Conservation (phyloP, 2,329 filamentous ascomycete species). For the Gyromitra esculenta region DNA sequence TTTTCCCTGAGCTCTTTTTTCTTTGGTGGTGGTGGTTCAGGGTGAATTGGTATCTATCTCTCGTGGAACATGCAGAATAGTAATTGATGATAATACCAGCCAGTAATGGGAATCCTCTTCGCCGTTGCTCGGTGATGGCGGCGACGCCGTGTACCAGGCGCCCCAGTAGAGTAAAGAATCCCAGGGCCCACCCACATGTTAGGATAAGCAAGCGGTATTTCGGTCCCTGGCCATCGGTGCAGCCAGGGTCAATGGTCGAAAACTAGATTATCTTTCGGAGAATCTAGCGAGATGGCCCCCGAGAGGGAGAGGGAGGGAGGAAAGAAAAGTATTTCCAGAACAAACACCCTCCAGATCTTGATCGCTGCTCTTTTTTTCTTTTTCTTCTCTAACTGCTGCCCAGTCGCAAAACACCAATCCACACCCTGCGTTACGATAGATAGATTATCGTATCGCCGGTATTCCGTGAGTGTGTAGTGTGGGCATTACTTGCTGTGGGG, state of each 20-base stretch:
- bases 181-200: slow-evolving; percentile 23
- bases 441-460: background rate
- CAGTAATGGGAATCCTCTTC: slow-evolving; percentile 6
- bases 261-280: slow-evolving; percentile 23
- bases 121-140: slow-evolving; percentile 7
- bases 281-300: slow-evolving; percentile 30
- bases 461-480: background rate
- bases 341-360: background rate
- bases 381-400: background rate
- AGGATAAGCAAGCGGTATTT: slow-evolving; percentile 25
- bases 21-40: background rate
- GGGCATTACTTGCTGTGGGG: background rate
- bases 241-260: background rate
- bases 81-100: slow-evolving; percentile 11
- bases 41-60: slow-evolving; percentile 18
- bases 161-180: slow-evolving; percentile 4
- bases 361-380: background rate
- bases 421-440: slow-evolving; percentile 1
- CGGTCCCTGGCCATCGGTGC: background rate
- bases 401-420: background rate
- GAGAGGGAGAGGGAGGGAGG: too few species aligned
- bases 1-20: background rate
- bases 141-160: background rate
- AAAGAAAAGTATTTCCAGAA: slow-evolving; percentile 28
- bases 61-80: slow-evolving; percentile 1